Evolutionary conservation across 1,139 yeast species (phyloP).

Genomic region (Magnusiomyces tetraspermus): DNA sequence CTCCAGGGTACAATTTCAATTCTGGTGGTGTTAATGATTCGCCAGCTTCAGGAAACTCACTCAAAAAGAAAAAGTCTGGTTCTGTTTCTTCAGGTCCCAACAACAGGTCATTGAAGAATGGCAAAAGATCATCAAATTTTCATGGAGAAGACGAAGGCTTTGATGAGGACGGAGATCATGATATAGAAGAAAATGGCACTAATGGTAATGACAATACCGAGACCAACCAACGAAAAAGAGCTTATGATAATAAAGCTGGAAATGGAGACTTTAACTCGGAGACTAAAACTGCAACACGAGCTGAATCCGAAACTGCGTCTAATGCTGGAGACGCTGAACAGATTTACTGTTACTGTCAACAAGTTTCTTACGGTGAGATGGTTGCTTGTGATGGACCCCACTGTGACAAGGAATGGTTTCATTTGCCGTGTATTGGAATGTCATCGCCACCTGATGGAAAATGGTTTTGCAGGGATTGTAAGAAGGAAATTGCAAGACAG

Average conservation of each 20-base stretch:
- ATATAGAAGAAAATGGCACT: slow-evolving; percentile 1
- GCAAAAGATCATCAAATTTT: not conserved
- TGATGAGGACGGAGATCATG: not conserved
- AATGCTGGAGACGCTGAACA: slow-evolving; percentile 44
- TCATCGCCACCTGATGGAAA: slow-evolving; percentile 88
- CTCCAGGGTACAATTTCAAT: no score
- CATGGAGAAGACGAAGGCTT: slow-evolving; percentile 7
- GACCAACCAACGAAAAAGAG: slow-evolving; percentile 7
- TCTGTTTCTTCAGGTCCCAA: slow-evolving; percentile 1
- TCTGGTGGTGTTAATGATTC: no score
- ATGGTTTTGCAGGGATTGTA: slow-evolving; percentile 94
- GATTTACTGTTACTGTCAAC: slow-evolving; percentile 90
- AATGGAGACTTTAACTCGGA: slow-evolving; percentile 1
- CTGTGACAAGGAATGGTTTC: slow-evolving; percentile 95
- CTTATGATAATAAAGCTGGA: slow-evolving; percentile 7
- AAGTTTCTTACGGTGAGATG: slow-evolving; percentile 96
- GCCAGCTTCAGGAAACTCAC: not conserved
- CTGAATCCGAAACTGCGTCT: not conserved
- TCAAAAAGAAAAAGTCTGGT: not conserved
- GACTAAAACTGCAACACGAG: not conserved
- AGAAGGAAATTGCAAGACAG: slow-evolving; percentile 17
- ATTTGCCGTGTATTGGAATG: slow-evolving; percentile 88
- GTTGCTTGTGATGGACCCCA: slow-evolving; percentile 95
- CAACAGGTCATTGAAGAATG: not conserved
- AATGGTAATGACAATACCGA: slow-evolving; percentile 1